Evolutionary conservation across 208 protist species (phyloP).

Genomic region (Trypanosoma theileri): DNA sequence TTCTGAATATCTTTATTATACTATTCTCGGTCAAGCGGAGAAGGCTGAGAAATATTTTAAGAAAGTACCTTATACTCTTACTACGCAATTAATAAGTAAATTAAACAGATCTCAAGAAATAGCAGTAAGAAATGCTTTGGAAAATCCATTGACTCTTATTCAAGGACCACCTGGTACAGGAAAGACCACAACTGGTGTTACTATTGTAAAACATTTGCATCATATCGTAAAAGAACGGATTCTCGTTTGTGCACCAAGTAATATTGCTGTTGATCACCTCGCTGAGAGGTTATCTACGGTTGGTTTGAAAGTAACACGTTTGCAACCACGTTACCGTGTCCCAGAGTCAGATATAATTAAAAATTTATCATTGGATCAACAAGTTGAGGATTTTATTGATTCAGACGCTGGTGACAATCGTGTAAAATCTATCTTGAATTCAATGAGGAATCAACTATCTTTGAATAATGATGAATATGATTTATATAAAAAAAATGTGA

Average conservation of each 20-base stretch:
- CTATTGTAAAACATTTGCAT: conserved; percentile 94
- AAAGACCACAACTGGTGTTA: conserved; percentile 96
- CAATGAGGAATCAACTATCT: conserved; percentile 83
- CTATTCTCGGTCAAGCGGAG: conserved; percentile 85
- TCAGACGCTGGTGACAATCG: not conserved
- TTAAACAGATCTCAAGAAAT: conserved; percentile 92
- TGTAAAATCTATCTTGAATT: conserved; percentile 63
- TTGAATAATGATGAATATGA: conserved; percentile 75
- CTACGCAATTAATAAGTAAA: conserved; percentile 59
- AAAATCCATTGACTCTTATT: conserved; percentile 63
- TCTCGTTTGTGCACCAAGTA: conserved; percentile 91
- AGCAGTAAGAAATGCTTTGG: conserved; percentile 79
- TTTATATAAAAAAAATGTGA: conserved; percentile 46
- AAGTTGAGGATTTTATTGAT: conserved; percentile 57
- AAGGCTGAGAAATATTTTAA: conserved; percentile 18
- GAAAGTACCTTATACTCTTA: conserved; percentile 18
- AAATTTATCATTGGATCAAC: conserved; percentile 90
- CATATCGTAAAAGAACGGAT: conserved; percentile 42
- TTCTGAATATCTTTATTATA: conserved; percentile 91
- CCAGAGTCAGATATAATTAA: conserved; percentile 73
- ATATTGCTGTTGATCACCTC: conserved; percentile 98
- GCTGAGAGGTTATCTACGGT: conserved; percentile 93
- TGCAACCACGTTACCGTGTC: conserved; percentile 93
- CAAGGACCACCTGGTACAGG: conserved; percentile 90
- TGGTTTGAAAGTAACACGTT: conserved; percentile 94